phyloP scores from a whole-genome alignment of 257 asterid species.

The Capsicum baccatum region DNA sequence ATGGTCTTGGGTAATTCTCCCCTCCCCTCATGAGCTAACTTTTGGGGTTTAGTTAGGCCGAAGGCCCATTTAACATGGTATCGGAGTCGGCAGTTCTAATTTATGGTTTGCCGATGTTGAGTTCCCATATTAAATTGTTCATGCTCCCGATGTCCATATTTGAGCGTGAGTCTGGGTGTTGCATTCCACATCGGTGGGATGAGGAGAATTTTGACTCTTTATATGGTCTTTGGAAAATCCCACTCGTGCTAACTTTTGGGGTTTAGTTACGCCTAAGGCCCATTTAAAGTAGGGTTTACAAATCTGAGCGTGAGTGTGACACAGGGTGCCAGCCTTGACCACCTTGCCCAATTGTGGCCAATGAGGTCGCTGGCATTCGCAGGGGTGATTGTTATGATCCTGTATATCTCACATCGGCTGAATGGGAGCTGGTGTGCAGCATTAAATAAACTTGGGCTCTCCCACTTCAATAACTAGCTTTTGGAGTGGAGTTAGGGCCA shows the following conservation, averaged over 20 bases:
- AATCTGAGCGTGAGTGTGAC: too few relatives aligned
- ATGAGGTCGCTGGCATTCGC: too few relatives aligned
- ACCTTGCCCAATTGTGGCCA: too few relatives aligned
- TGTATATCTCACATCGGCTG: too few relatives aligned
- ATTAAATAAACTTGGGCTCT: too few relatives aligned
- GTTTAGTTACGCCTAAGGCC: neutral
- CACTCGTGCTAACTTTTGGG: neutral
- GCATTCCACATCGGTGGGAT: neutral
- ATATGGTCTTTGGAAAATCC: neutral
- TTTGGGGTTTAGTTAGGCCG: neutral
- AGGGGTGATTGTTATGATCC: too few relatives aligned
- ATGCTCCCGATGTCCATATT: neutral
- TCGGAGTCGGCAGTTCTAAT: neutral
- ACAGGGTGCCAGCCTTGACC: too few relatives aligned
- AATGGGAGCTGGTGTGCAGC: too few relatives aligned
- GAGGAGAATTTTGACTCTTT: neutral
- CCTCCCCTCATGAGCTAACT: neutral
- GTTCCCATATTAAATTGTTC: neutral
- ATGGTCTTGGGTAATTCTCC: neutral
- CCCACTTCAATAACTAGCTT: too few relatives aligned
- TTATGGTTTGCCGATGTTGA: neutral
- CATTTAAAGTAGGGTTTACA: too few relatives aligned
- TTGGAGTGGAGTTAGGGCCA: too few relatives aligned
- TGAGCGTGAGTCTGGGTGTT: neutral
- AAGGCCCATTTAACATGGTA: neutral